Conservation (phyloP, 257 asterid genomes). For the Penstemon eatonii region DNA sequence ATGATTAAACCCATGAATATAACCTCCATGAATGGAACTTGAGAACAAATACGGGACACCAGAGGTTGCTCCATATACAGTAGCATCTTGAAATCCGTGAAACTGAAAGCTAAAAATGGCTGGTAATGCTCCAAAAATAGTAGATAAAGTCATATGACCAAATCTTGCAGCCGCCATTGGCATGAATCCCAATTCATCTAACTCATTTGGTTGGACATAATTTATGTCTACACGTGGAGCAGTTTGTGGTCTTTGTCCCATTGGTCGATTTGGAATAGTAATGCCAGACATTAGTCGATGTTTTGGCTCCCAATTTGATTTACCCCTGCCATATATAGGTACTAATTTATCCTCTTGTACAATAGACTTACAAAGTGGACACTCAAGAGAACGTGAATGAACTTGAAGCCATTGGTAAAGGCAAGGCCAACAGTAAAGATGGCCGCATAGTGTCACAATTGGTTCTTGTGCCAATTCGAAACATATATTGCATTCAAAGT, state of each 20-base stretch:
- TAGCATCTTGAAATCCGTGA: slow-evolving; percentile 73
- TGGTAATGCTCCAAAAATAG: slow-evolving; percentile 60
- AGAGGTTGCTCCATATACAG: slow-evolving; percentile 76
- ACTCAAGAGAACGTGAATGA: slow-evolving; percentile 79
- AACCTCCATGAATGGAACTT: slow-evolving; percentile 73
- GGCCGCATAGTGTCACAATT: slow-evolving; percentile 90
- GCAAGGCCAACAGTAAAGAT: slow-evolving; percentile 97
- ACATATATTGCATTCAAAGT: slow-evolving; percentile 91
- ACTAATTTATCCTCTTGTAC: slow-evolving; percentile 72
- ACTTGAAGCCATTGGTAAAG: slow-evolving; percentile 83
- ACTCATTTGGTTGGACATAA: slow-evolving; percentile 49
- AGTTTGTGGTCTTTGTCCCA: slow-evolving; percentile 68
- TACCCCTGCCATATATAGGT: slow-evolving; percentile 91
- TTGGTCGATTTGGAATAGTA: slow-evolving; percentile 63
- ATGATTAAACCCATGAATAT: slow-evolving; percentile 68
- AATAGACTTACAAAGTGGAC: slow-evolving; percentile 88
- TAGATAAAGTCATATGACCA: slow-evolving; percentile 57
- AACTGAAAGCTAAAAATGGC: slow-evolving; percentile 65
- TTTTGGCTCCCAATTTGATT: slow-evolving; percentile 54
- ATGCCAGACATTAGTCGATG: slow-evolving; percentile 42
- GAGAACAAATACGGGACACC: slow-evolving; percentile 71
- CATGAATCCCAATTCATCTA: slow-evolving; percentile 54
- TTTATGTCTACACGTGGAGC: slow-evolving; percentile 55
- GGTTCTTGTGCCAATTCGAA: slow-evolving; percentile 92
- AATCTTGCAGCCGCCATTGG: slow-evolving; percentile 65